phyloP scores from a whole-genome alignment of 1,139 yeast species.

The Blastobotrys malaysiensis region DNA sequence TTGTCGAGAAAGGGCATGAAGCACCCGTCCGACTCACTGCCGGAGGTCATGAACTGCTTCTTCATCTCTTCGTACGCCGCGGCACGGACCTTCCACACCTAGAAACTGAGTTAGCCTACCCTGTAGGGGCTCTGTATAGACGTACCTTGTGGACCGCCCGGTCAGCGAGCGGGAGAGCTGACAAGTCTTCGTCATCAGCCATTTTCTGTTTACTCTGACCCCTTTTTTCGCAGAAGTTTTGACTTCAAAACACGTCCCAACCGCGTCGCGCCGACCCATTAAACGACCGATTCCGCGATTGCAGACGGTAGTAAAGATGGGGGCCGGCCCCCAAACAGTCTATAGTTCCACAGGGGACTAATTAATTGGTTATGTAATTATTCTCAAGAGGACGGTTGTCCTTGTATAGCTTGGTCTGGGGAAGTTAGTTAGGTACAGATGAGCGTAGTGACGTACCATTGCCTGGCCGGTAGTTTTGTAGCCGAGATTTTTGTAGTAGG shows the following conservation, averaged over 20 bases:
- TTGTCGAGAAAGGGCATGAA: slow-evolving; percentile 45
- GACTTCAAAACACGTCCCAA: background rate
- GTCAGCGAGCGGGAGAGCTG: slow-evolving; percentile 59
- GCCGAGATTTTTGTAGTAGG: slow-evolving; percentile 76
- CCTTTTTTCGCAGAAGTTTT: background rate
- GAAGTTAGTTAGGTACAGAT: background rate
- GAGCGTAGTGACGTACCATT: slow-evolving; percentile 17
- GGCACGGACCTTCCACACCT: slow-evolving; percentile 84
- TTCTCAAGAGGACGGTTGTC: background rate
- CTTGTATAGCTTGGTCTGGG: background rate
- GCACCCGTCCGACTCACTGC: slow-evolving; percentile 51
- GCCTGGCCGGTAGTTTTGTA: slow-evolving; percentile 33
- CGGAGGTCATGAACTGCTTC: slow-evolving; percentile 48
- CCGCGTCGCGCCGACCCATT: background rate
- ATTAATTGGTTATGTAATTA: background rate
- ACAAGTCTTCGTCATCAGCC: slow-evolving; percentile 50
- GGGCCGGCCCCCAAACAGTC: background rate
- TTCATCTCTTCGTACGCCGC: slow-evolving; percentile 71
- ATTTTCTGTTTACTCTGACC: slow-evolving; percentile 17
- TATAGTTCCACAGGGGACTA: no score
- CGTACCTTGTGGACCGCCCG: slow-evolving; percentile 57
- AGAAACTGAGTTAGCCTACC: slow-evolving; percentile 1
- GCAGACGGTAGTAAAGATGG: no score
- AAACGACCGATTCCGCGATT: no score
- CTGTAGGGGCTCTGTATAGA: background rate